A percentile compares a stretch with the other conserved stretches of the same genome.
These are phyloP conservation scores for Aphanoascus verrucosus DNA, from an alignment of 2,329 filamentous ascomycete species.

Conservation along the genomic window DNA sequence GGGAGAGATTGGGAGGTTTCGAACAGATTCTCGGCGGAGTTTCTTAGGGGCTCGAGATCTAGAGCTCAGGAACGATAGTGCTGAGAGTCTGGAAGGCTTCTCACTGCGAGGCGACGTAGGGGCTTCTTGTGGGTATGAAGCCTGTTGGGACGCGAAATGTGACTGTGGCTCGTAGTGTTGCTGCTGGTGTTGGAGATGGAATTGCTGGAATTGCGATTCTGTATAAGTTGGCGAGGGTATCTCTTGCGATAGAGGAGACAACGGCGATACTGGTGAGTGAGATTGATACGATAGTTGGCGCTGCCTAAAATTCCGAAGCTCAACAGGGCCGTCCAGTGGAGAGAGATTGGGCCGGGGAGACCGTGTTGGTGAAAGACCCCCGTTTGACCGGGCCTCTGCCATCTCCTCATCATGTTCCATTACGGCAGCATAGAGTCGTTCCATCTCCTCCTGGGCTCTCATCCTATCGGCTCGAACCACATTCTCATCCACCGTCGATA, in stretches of 20 bases:
- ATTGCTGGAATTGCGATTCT: conserved; percentile 11
- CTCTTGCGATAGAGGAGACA: conserved; percentile 13
- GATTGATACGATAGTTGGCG: conserved; percentile 14
- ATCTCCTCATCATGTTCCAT: conserved; percentile 68
- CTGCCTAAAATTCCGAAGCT: conserved; percentile 22
- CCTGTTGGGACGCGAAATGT: conserved; percentile 13
- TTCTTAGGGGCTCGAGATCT: conserved; percentile 33
- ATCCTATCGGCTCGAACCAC: conserved; percentile 64
- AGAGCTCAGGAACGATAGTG: conserved; percentile 34
- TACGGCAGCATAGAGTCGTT: conserved; percentile 82
- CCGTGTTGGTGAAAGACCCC: conserved; percentile 20
- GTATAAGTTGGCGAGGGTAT: conserved; percentile 6
- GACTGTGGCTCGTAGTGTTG: conserved; percentile 13
- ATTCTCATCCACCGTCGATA: conserved; percentile 63
- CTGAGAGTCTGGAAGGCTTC: conserved; percentile 31
- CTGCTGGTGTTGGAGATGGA: neutral
- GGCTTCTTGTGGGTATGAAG: conserved; percentile 13
- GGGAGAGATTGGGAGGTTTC: conserved; percentile 48
- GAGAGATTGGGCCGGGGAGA: conserved; percentile 22
- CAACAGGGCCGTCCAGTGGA: conserved; percentile 21
- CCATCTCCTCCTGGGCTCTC: conserved; percentile 71
- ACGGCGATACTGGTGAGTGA: conserved; percentile 11
- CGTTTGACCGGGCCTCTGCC: conserved; percentile 19
- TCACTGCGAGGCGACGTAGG: conserved; percentile 28
- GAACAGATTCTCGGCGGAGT: conserved; percentile 38